Evolutionary conservation across 2,329 filamentous ascomycete genomes (phyloP).

Genomic region (Hyphodiscus sp.): DNA sequence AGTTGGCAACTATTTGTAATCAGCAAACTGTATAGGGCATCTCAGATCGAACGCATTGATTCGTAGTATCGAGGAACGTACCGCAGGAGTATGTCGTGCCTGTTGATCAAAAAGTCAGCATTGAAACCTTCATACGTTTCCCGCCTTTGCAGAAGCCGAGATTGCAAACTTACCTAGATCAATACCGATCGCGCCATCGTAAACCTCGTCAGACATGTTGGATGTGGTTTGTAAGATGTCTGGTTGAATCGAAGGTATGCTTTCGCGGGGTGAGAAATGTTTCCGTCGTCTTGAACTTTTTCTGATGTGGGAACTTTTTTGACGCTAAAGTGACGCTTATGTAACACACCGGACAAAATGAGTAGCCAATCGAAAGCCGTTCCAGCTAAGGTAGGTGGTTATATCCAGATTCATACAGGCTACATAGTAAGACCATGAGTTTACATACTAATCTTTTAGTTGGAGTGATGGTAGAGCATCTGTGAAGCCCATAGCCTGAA

Average conservation of each 20-base stretch:
- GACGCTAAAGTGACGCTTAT: neutral
- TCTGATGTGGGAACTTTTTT: constrained; percentile 4
- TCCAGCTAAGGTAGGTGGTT: neutral
- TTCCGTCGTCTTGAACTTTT: neutral
- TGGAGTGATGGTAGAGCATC: no score
- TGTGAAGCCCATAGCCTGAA: no score
- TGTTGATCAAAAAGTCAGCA: constrained; percentile 36
- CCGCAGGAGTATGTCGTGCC: constrained; percentile 97
- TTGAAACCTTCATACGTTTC: neutral
- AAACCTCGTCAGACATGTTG: constrained; percentile 95
- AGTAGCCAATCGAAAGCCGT: neutral
- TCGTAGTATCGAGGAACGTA: constrained; percentile 15
- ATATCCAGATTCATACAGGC: no score
- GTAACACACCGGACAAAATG: neutral
- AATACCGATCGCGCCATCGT: constrained; percentile 99
- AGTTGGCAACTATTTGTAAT: constrained; percentile 68
- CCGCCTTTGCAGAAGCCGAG: neutral
- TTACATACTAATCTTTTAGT: no score
- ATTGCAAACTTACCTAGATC: constrained; percentile 73
- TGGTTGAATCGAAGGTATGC: constrained; percentile 10
- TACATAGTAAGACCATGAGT: no score
- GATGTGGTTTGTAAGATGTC: constrained; percentile 14
- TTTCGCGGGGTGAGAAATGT: neutral
- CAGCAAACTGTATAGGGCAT: constrained; percentile 8
- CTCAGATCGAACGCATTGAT: neutral